Evolutionary conservation across 169 alveolate genomes (phyloP), one percentile per base, ranked within the genome.

Genomic region (Babesia bovis): DNA sequence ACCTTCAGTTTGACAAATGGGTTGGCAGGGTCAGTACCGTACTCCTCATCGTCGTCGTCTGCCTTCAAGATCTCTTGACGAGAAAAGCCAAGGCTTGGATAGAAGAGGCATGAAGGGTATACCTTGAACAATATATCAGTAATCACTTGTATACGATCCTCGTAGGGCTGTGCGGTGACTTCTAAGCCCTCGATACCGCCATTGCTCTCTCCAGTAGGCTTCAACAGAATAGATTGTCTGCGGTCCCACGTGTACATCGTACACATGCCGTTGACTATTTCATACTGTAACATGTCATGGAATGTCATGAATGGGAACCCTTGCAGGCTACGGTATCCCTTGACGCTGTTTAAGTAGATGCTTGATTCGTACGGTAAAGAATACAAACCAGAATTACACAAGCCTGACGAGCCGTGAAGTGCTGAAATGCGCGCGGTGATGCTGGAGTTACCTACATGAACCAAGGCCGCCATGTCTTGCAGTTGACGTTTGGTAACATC

Each of bases 181-280:
- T 41, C 60, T 6, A 78, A 17, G 6, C 73, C 86, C 45, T 67
- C 71, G 6, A 81, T 81, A 2, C 84, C 88, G 5, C 74, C 71
- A n/a, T 81, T 81, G 32, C 41, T 40, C 33, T 45, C 66, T 15
- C 88, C 88, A 13, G 82, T 56, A 2, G 88, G 88, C 65, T 58
- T 81, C 9, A 71, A 13, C 15, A 81, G 52, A 23, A 81, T 6
- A 36, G 36, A 5, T 1, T 33, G 28, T 35, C n/a, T 25, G 13
- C 57, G 47, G 23, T 51, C 78, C 49, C 44, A 70, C 21, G 59
- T 17, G 47, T 57, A 35, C 52, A 81, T 32, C 2, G 66, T 32
- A 10, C 56, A 74, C 63, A 61, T 45, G 15, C 73, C 65, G 25
- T 81, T 81, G 23, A 81, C 73, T 10, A 81, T 36, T 33, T 81